These are phyloP conservation scores for Aureobasidium namibiae DNA, from an alignment of 2,329 filamentous ascomycete species.

Conservation along the genomic window DNA sequence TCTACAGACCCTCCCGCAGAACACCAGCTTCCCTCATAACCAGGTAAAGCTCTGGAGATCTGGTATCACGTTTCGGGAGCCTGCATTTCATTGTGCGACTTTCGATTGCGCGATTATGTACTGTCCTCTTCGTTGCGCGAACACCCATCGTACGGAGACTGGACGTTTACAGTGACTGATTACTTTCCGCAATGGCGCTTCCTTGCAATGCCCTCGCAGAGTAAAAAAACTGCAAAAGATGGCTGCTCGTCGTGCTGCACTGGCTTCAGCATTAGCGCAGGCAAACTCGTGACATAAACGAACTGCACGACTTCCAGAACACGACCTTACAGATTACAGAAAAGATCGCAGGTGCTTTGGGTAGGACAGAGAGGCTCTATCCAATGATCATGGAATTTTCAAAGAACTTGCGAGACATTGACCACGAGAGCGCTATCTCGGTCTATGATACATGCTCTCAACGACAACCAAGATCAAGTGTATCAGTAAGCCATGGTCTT, in stretches of 20 bases:
- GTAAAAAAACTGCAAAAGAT: neutral
- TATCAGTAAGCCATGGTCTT: neutral
- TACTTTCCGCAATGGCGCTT: neutral
- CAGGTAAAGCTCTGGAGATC: constrained; percentile 7
- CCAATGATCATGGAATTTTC: too few relatives aligned
- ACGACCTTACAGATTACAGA: neutral
- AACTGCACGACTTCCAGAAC: neutral
- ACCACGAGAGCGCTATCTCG: neutral
- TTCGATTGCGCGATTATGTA: constrained; percentile 7
- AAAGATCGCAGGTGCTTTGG: neutral
- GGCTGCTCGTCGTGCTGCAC: neutral
- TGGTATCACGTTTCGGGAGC: constrained; percentile 2
- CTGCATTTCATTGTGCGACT: constrained; percentile 1
- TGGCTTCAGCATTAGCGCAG: neutral
- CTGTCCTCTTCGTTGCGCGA: neutral
- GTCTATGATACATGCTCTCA: neutral
- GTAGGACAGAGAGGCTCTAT: neutral
- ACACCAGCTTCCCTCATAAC: neutral
- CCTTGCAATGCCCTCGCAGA: neutral
- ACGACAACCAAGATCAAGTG: too few relatives aligned
- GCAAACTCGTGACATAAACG: neutral
- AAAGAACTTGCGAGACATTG: neutral
- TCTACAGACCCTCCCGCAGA: neutral
- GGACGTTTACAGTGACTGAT: neutral
- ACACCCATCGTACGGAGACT: neutral